Base-by-base conservation (phyloP, 1,284 basidiomycete species). In the Coniferiporia sulphurascens region DNA sequence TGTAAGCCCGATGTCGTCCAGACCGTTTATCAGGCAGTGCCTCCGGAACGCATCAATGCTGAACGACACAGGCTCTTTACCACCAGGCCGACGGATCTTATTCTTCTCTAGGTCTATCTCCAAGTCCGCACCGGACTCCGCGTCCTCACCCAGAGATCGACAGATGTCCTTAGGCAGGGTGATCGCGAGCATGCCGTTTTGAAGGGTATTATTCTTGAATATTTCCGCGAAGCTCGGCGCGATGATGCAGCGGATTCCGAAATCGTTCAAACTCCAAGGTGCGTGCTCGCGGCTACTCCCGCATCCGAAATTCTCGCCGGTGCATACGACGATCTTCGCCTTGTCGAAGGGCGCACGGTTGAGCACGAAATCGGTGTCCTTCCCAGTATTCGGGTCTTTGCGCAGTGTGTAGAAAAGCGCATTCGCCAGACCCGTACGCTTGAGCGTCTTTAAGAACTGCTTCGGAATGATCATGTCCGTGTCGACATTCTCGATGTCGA, bases 401-500 rank as follows among this genome's bases (percentile, higher is more conserved):
- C 95, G 86, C 56, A 94, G 78, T 21, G 90, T 85, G 72, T 82
- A 92, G 79, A 98, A 98, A 56, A 97, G 77, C 12, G 91, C 93
- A 60, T 89, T 78, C n/a, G 91, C 91, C 57, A 98, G 82, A 56
- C 95, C 95, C 21, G 94, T 96, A 59, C 95, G 85, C 76, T 96
- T 94, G 65, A 98, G 76, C 4, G 94, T 96, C 77, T 97, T 98
- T 73, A 98, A 76, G 79, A 96, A 98, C 71, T 94, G 91, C 71
- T 95, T 95, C 4, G 95, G 95, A 69, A 97, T 96, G 72, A 98
- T 96, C 87, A 93, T 94, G 71, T 98, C 95, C 55, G 95, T 98
- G 74, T 98, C 95, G 64, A 97, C 88, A 70, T 98, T 98, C 67
- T 92, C 86, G 62, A 94, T 91, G 72, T 91, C 85, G 73, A 97